phyloP scores from a whole-genome alignment of 192 early-diverging fungal genomes.

The Mortierella claussenii region DNA sequence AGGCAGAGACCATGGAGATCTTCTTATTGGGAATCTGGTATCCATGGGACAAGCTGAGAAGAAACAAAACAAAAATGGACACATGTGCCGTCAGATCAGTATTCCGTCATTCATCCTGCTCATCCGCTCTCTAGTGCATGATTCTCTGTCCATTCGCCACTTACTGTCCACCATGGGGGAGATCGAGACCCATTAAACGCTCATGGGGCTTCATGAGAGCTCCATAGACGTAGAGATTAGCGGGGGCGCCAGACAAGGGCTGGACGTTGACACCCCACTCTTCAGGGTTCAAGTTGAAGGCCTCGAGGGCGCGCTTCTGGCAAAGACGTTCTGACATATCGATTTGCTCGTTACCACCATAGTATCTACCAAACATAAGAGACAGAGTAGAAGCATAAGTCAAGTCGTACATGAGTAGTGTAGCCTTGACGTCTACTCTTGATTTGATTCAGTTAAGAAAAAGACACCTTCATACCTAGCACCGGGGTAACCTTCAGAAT shows the following conservation, averaged over 20 bases:
- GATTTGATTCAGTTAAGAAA: not conserved
- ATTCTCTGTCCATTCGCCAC: slow-evolving; percentile 18
- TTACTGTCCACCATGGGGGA: slow-evolving; percentile 98
- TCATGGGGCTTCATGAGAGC: slow-evolving; percentile 97
- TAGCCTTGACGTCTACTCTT: no score
- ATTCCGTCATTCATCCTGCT: not conserved
- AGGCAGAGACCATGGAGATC: slow-evolving; percentile 93
- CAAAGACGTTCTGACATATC: slow-evolving; percentile 94
- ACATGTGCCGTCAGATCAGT: not conserved
- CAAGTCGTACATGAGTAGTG: not conserved
- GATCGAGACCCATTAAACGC: slow-evolving; percentile 97
- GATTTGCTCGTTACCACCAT: slow-evolving; percentile 99
- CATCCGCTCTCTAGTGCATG: no score
- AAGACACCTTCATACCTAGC: slow-evolving; percentile 66
- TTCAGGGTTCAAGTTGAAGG: slow-evolving; percentile 81
- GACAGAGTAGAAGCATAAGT: not conserved
- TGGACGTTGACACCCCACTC: slow-evolving; percentile 99
- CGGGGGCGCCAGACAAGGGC: slow-evolving; percentile 94
- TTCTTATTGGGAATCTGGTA: slow-evolving; percentile 98
- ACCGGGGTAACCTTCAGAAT: slow-evolving; percentile 97
- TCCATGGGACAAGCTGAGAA: slow-evolving; percentile 89
- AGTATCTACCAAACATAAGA: slow-evolving; percentile 73
- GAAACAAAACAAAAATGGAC: not conserved
- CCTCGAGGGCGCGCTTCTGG: slow-evolving; percentile 95
- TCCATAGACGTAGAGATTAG: slow-evolving; percentile 97